A percentile compares a stretch with the other conserved stretches of the same genome.
These are phyloP conservation scores for Pythium phragmitis DNA, from an alignment of 352 stramenopile genomes.

Conservation along the genomic window DNA sequence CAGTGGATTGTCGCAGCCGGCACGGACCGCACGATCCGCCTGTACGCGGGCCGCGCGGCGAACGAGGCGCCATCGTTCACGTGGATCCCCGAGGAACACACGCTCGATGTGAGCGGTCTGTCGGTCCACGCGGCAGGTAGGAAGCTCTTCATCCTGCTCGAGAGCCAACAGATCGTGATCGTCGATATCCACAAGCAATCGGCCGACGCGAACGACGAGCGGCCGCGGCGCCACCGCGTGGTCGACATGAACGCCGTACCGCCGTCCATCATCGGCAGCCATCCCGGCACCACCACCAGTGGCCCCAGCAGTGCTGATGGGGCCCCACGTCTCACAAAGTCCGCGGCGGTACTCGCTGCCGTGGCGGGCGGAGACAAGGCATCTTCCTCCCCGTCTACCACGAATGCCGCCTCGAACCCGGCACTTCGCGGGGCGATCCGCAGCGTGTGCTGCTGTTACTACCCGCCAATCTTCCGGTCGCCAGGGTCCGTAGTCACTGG, in stretches of 20 bases:
- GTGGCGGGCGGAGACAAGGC: too few species aligned
- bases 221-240: slow-evolving; percentile 22
- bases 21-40: slow-evolving; percentile 64
- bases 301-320: neutral
- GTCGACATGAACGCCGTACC: slow-evolving; percentile 32
- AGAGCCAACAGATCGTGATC: slow-evolving; percentile 53
- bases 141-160: slow-evolving; percentile 59
- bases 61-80: slow-evolving; percentile 64
- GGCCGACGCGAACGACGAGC: neutral
- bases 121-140: slow-evolving; percentile 48
- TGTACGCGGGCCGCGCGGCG: slow-evolving; percentile 46
- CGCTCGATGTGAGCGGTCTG: slow-evolving; percentile 58
- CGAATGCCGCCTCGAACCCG: slow-evolving; percentile 13
- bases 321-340: neutral
- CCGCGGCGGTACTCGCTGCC: neutral
- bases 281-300: neutral
- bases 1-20: slow-evolving; percentile 61
- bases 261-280: slow-evolving; percentile 1
- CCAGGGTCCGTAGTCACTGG: neutral
- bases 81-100: slow-evolving; percentile 68
- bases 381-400: neutral
- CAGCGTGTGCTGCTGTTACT: slow-evolving; percentile 50
- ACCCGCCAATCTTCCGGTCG: slow-evolving; percentile 51
- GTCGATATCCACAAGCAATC: slow-evolving; percentile 35
- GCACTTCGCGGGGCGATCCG: slow-evolving; percentile 19